Evolutionary conservation across 305 asterid genomes (phyloP).

Genomic region (Solanum hybrid): DNA sequence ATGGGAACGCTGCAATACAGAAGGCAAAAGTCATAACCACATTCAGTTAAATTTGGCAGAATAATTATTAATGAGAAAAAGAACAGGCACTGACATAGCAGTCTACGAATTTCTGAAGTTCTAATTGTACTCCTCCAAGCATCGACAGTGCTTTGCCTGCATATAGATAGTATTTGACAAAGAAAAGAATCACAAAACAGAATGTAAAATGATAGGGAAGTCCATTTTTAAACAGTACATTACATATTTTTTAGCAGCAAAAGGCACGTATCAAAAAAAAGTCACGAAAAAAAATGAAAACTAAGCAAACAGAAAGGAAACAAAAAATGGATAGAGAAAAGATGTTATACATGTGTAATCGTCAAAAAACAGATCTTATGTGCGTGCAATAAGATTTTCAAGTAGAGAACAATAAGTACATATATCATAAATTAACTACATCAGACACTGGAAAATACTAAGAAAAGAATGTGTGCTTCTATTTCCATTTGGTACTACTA

Average conservation of each 20-base stretch:
- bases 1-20: constrained; percentile 62
- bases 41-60: not conserved
- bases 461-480: not conserved
- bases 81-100: constrained; percentile 49
- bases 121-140: constrained; percentile 73
- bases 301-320: not conserved
- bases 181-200: not conserved
- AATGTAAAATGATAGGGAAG: not conserved
- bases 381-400: not conserved
- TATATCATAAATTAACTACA: not conserved
- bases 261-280: not conserved
- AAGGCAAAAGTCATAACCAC: constrained; percentile 26
- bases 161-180: constrained; percentile 13
- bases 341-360: not conserved
- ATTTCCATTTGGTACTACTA: not conserved
- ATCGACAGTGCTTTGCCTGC: constrained; percentile 67
- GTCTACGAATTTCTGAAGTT: constrained; percentile 79
- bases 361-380: not conserved
- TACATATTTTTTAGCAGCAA: not conserved
- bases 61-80: not conserved
- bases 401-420: not conserved
- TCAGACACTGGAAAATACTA: not conserved
- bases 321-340: not conserved
- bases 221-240: not conserved
- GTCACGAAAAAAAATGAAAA: not conserved